Conservation (phyloP, 169 alveolate genomes). For the Plasmodium vivax region DNA sequence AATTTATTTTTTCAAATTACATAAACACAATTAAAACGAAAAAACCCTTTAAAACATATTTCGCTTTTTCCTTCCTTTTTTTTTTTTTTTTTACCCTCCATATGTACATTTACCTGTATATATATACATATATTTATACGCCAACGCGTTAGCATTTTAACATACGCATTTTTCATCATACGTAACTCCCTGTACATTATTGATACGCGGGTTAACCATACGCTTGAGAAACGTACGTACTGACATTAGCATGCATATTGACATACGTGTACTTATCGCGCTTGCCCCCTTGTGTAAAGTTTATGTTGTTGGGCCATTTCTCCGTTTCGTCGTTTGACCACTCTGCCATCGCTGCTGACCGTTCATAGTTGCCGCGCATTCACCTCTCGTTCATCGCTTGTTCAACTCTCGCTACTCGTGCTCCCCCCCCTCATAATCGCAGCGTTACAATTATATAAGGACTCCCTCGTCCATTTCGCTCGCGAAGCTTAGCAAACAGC, state of each 20-base stretch:
- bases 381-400: not conserved
- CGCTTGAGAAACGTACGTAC: not conserved
- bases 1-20: not conserved
- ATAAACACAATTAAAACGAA: not conserved
- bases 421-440: not conserved
- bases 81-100: not conserved
- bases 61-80: constrained; percentile 11
- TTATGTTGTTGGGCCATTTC: not conserved
- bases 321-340: not conserved
- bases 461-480: not conserved
- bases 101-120: not conserved
- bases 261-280: not conserved
- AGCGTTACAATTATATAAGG: not conserved
- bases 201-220: not conserved
- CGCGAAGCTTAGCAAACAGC: not conserved
- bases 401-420: not conserved
- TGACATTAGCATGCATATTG: not conserved
- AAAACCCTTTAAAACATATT: not conserved
- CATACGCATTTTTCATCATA: not conserved
- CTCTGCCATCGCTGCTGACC: not conserved
- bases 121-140: not conserved
- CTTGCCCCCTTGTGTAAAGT: not conserved
- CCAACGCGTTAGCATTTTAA: not conserved
- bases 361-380: not conserved
- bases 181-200: not conserved